These are phyloP conservation scores for Emiliania huxleyi DNA, from an alignment of 78 protist species.

Conservation along the genomic window DNA sequence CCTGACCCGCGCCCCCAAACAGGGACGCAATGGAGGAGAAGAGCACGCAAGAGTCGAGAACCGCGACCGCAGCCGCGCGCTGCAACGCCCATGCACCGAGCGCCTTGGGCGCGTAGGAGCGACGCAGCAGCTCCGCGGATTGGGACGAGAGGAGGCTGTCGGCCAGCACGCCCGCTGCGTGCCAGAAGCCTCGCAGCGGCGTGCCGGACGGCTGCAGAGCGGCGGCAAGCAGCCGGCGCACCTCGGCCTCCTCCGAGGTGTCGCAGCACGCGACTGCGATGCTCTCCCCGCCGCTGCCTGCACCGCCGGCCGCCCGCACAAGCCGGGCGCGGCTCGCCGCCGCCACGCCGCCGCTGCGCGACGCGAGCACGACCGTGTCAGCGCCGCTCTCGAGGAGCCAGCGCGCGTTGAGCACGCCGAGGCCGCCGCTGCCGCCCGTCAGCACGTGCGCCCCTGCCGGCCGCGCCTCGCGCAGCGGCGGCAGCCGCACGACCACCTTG, in stretches of 20 bases:
- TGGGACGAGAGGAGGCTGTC: background rate
- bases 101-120: background rate
- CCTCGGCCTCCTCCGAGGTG: background rate
- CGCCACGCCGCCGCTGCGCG: background rate
- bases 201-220: background rate
- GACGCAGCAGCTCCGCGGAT: background rate
- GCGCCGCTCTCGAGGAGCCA: slow-evolving; percentile 18
- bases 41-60: background rate
- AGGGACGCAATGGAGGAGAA: background rate
- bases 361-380: background rate
- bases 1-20: background rate
- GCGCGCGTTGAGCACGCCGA: background rate
- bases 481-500: slow-evolving; percentile 24
- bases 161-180: slow-evolving; percentile 29
- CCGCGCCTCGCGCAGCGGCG: background rate
- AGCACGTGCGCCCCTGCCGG: background rate
- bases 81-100: background rate
- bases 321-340: background rate
- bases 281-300: background rate
- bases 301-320: background rate
- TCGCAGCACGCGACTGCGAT: background rate
- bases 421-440: slow-evolving; percentile 40
- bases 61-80: background rate
- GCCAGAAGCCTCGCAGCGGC: slow-evolving; percentile 14
- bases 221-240: background rate